Evolutionary conservation across 768 basidiomycete genomes (phyloP).

Genomic region (Podaxis pistillaris): DNA sequence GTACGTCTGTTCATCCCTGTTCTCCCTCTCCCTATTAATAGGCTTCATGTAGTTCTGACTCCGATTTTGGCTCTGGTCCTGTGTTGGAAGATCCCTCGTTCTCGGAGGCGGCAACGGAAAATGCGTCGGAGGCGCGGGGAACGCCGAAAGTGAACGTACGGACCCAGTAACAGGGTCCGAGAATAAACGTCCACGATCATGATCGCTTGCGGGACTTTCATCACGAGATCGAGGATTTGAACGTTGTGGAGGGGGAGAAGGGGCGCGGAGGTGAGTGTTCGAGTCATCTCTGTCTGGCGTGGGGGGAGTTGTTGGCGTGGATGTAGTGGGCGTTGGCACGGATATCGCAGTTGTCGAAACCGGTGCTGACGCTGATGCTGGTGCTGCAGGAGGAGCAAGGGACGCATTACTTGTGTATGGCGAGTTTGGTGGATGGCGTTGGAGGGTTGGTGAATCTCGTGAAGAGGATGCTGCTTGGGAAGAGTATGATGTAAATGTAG

Average conservation of each 20-base stretch:
- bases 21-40: background rate
- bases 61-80: slow-evolving; percentile 9
- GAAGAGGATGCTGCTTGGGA: slow-evolving; percentile 1
- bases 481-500: background rate
- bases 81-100: slow-evolving; percentile 10
- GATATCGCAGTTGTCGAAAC: background rate
- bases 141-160: slow-evolving; percentile 69
- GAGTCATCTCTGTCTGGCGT: background rate
- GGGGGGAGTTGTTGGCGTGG: slow-evolving; percentile 1
- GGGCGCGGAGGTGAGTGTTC: background rate
- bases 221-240: background rate
- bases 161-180: slow-evolving; percentile 47
- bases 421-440: background rate
- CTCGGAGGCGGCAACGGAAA: slow-evolving; percentile 58
- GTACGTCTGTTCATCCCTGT: slow-evolving; percentile 18
- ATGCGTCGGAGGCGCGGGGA: slow-evolving; percentile 72
- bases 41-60: background rate
- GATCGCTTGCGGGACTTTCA: slow-evolving; percentile 7
- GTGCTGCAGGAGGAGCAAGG: background rate
- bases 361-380: background rate
- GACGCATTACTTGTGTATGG: background rate
- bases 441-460: slow-evolving; percentile 5
- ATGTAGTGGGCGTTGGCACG: background rate
- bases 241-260: background rate
- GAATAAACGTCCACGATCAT: slow-evolving; percentile 28